Evolutionary conservation across 441 rosid species (phyloP).

Genomic region (Lepidium campestre): DNA sequence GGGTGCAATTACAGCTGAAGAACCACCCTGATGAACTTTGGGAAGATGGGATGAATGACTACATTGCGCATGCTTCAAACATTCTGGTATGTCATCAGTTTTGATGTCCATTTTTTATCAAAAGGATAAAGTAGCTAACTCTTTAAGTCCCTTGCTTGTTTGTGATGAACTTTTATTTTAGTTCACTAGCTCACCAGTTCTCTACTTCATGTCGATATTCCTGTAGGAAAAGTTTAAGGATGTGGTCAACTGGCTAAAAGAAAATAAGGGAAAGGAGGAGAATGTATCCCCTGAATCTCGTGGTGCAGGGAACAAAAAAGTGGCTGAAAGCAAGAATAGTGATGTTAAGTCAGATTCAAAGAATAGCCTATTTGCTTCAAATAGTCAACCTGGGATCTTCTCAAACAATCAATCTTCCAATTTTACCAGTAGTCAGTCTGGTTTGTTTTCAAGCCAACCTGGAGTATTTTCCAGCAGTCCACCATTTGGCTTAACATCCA

Average conservation of each 20-base stretch:
- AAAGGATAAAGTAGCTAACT: neutral
- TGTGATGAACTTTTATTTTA: neutral
- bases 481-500: constrained; percentile 37
- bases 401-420: constrained; percentile 34
- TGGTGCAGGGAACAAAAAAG: constrained; percentile 35
- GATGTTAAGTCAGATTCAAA: constrained; percentile 39
- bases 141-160: neutral
- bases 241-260: constrained; percentile 85
- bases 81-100: constrained; percentile 47
- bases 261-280: constrained; percentile 47
- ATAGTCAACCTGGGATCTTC: constrained; percentile 33
- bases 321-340: constrained; percentile 39
- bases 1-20: constrained; percentile 90
- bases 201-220: neutral
- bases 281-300: constrained; percentile 35
- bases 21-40: constrained; percentile 96
- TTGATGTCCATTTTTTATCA: neutral
- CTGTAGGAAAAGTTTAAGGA: constrained; percentile 77
- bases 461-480: constrained; percentile 26
- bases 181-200: constrained; percentile 1
- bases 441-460: constrained; percentile 20
- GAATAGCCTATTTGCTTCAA: constrained; percentile 31
- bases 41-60: constrained; percentile 86
- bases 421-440: constrained; percentile 24
- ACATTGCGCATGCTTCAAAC: constrained; percentile 66